Evolutionary conservation across 345 rosid genomes (phyloP).

Genomic region (Salix brachista): DNA sequence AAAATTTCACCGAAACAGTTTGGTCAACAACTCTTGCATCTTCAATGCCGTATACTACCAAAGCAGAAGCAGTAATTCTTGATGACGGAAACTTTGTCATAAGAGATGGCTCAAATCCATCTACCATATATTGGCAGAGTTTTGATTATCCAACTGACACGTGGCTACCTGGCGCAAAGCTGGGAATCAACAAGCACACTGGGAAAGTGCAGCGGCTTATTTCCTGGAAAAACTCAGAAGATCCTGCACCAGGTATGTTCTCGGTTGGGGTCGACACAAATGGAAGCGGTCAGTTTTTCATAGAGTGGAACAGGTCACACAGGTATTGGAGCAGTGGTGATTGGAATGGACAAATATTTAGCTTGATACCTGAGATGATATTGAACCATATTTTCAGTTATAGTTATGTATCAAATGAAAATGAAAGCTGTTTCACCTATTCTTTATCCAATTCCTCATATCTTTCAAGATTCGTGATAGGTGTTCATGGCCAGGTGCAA

Average conservation of each 20-base stretch:
- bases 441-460: conserved; percentile 10
- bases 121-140: too few relatives aligned
- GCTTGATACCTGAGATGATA: conserved; percentile 24
- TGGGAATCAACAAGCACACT: conserved; percentile 18
- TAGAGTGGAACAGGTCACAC: conserved; percentile 2
- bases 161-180: conserved; percentile 12
- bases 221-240: conserved; percentile 20
- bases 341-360: conserved; percentile 15
- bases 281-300: conserved; percentile 11
- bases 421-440: conserved; percentile 35
- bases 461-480: neutral
- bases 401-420: conserved; percentile 11
- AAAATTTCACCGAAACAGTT: too few relatives aligned
- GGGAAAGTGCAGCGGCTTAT: neutral
- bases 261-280: conserved; percentile 9
- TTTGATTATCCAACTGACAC: too few relatives aligned
- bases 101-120: conserved; percentile 1
- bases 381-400: conserved; percentile 10
- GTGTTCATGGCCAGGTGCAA: conserved; percentile 7
- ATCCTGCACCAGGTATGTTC: conserved; percentile 31
- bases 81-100: conserved; percentile 24
- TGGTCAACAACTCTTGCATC: too few relatives aligned
- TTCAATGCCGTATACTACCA: neutral
- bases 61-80: conserved; percentile 17
- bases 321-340: conserved; percentile 18